Evolutionary conservation across 805 yeast genomes (phyloP).

Genomic region (Hanseniaspora vineae): DNA sequence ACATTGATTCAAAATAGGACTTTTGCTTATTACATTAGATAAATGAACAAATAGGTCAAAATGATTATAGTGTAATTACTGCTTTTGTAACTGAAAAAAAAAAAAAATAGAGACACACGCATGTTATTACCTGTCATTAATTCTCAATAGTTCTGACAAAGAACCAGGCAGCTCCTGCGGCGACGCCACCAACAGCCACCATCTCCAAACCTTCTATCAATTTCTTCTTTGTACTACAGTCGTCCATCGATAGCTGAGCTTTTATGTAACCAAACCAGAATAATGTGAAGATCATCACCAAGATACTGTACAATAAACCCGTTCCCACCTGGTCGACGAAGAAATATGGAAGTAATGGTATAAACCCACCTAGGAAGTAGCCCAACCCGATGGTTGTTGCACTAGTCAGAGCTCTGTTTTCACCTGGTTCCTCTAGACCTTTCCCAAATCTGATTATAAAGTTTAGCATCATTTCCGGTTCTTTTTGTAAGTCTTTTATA

Average conservation of each 20-base stretch:
- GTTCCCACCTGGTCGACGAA: slow-evolving; percentile 62
- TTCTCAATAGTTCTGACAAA: slow-evolving; percentile 62
- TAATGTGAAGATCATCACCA: slow-evolving; percentile 75
- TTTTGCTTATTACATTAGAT: too few species aligned
- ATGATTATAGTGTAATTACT: too few species aligned
- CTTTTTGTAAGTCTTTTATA: slow-evolving; percentile 62
- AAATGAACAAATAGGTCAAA: too few species aligned
- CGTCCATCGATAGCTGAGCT: slow-evolving; percentile 76
- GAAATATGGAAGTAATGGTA: slow-evolving; percentile 85
- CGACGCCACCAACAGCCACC: slow-evolving; percentile 92
- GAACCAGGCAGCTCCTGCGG: slow-evolving; percentile 95
- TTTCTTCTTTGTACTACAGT: slow-evolving; percentile 45
- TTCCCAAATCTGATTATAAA: slow-evolving; percentile 79
- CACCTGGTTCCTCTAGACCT: slow-evolving; percentile 94
- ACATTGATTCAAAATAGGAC: background rate
- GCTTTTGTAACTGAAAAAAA: too few species aligned
- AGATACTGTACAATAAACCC: slow-evolving; percentile 62
- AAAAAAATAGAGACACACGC: too few species aligned
- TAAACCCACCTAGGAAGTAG: slow-evolving; percentile 84
- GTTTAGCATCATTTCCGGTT: slow-evolving; percentile 70
- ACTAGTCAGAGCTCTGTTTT: slow-evolving; percentile 74
- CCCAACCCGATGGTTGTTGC: slow-evolving; percentile 85
- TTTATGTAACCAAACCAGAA: slow-evolving; percentile 80
- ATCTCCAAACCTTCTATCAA: slow-evolving; percentile 76
- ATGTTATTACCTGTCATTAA: background rate